phyloP scores from a whole-genome alignment of 352 stramenopile species.

The Phytopythium cucurbitacearum region DNA sequence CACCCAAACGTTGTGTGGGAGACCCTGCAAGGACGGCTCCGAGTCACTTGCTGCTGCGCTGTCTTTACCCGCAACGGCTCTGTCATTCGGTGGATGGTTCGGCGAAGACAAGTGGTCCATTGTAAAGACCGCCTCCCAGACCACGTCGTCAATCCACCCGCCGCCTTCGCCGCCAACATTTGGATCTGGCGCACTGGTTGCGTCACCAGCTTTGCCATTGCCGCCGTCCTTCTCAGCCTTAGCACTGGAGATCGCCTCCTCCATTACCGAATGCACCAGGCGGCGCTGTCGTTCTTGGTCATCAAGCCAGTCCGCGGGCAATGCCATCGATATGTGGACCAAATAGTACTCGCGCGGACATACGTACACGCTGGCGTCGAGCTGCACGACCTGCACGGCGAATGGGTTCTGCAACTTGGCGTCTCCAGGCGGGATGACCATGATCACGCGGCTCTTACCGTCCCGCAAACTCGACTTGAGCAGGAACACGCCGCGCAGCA shows the following conservation, averaged over 20 bases:
- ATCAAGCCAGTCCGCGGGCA: slow-evolving; percentile 35
- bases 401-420: slow-evolving; percentile 44
- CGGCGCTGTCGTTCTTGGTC: slow-evolving; percentile 26
- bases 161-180: not conserved
- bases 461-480: slow-evolving; percentile 34
- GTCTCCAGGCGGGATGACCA: slow-evolving; percentile 67
- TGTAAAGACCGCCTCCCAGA: slow-evolving; percentile 60
- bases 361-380: slow-evolving; percentile 59
- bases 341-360: slow-evolving; percentile 57
- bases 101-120: slow-evolving; percentile 39
- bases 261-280: slow-evolving; percentile 37
- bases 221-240: not conserved
- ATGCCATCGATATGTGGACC: slow-evolving; percentile 58
- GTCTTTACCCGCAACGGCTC: slow-evolving; percentile 6
- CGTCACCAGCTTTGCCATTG: not conserved
- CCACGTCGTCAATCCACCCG: slow-evolving; percentile 13
- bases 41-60: not conserved
- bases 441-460: slow-evolving; percentile 43
- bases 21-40: slow-evolving; percentile 3
- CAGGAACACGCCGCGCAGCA: slow-evolving; percentile 61
- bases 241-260: slow-evolving; percentile 21
- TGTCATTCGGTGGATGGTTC: slow-evolving; percentile 3
- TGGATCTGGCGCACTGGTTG: not conserved
- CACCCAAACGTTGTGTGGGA: slow-evolving; percentile 44
- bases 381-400: slow-evolving; percentile 68